Conservation (phyloP, 495 filamentous ascomycete species). For the Penicillium soppii region DNA sequence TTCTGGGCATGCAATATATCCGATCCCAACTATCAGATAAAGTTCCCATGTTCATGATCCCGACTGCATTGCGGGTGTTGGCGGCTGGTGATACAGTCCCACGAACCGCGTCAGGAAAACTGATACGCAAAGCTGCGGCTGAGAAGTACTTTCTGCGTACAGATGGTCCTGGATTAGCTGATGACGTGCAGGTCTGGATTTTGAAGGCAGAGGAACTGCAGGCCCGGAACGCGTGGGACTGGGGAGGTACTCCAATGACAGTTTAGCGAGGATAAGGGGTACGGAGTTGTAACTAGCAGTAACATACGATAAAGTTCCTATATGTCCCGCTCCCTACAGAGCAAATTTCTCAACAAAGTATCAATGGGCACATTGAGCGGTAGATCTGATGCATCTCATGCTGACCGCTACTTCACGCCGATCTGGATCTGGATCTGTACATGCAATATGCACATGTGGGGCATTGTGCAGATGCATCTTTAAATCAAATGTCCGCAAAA, state of each 20-base stretch:
- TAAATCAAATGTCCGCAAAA: too few species aligned
- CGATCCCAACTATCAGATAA: neutral
- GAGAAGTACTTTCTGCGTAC: neutral
- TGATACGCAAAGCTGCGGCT: neutral
- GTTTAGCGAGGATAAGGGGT: too few species aligned
- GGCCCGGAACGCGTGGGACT: neutral
- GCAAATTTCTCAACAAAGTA: too few species aligned
- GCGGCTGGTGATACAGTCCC: neutral
- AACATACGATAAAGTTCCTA: too few species aligned
- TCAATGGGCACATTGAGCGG: too few species aligned
- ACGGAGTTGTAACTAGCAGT: too few species aligned
- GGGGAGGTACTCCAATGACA: neutral
- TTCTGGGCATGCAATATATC: neutral
- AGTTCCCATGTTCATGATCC: neutral
- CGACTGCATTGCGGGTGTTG: neutral
- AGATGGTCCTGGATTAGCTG: neutral
- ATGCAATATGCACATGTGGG: too few species aligned
- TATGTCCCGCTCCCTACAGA: too few species aligned
- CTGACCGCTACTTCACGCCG: too few species aligned
- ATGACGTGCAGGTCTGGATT: neutral
- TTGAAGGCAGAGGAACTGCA: neutral
- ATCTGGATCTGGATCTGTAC: too few species aligned
- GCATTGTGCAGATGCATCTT: too few species aligned
- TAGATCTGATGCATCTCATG: too few species aligned
- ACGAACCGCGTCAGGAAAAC: neutral